Evolutionary conservation across 1,284 basidiomycete species (phyloP), one percentile per base, ranked within the genome.

Genomic region (Rugosomyces carneus): DNA sequence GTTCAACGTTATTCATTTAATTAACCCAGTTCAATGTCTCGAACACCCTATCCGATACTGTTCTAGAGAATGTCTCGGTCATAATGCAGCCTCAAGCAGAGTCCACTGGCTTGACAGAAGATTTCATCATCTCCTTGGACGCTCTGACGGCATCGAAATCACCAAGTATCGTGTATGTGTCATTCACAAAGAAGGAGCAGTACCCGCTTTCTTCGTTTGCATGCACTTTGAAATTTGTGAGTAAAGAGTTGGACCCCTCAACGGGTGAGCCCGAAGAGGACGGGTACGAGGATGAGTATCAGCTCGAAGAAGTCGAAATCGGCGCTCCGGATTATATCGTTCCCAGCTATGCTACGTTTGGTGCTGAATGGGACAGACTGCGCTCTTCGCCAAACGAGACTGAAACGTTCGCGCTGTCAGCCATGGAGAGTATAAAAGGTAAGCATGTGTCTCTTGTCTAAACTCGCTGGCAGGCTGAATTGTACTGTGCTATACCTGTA

Each of bases 281-380:
- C 54, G 96, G 96, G 5, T 99, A 99, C 68, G 89, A 93, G 62
- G 96, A 99, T 71, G 95, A 99, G 67, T 99, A 99, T 69, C 89
- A 93, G 65, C 75, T 97, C 35, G 95, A 98, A 67, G 96, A 98
- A 55, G 80, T 97, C 46, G 96, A 98, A 61, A 72, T 99, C 40
- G 84, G 85, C 47, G 92, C 90, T 3, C 84, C 85, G 23, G 90
- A 93, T 68, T 99, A 97, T 67, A 90, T 99, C 60, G 74, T 93
- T 40, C 93, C 93, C 13, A 92, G 80, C 53, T 98, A 97, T 61
- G 84, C 83, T 34, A 89, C 89, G 27, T 99, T 99, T 67, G 77
- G 80, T 41, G 78, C 85, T 41, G 95, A 99, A 70, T 99, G 96
- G 96, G 95, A 98, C 61, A 81, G 91, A 57, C 63, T 99, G 60